Percentiles rank a stretch among this genome's conserved stretches.
Evolutionary conservation across 352 stramenopile species (phyloP).

Genomic region (Globisporangium okanoganense): DNA sequence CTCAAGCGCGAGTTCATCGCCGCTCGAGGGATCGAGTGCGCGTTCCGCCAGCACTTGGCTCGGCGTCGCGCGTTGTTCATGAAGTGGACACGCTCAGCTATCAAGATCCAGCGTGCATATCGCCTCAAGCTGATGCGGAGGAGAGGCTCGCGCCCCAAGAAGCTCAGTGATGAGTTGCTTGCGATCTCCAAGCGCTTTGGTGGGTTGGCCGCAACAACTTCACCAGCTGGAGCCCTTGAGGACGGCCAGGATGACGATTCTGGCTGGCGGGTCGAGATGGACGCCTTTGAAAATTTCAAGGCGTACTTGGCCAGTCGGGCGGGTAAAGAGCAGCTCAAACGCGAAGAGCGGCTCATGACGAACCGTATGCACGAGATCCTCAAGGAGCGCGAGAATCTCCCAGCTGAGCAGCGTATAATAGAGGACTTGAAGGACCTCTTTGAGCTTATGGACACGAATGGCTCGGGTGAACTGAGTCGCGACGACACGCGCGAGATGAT

Average conservation of each 20-base stretch:
- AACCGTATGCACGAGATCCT: conserved; percentile 32
- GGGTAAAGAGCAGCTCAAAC: conserved; percentile 47
- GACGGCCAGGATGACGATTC: conserved; percentile 2
- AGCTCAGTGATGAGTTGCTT: conserved; percentile 44
- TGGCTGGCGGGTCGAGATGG: conserved; percentile 46
- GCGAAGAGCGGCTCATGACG: conserved; percentile 42
- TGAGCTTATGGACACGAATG: conserved; percentile 57
- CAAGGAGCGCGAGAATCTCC: conserved; percentile 32
- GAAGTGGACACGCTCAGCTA: conserved; percentile 42
- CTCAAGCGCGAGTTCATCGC: conserved; percentile 29
- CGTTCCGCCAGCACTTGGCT: conserved; percentile 62
- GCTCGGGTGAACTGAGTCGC: conserved; percentile 42
- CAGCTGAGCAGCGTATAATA: conserved; percentile 36
- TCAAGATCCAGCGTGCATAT: conserved; percentile 57
- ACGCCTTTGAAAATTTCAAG: conserved; percentile 53
- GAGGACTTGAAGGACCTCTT: conserved; percentile 67
- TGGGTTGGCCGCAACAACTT: conserved; percentile 7
- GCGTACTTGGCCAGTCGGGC: conserved; percentile 41
- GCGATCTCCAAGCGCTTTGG: conserved; percentile 41
- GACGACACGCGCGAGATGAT: conserved; percentile 48
- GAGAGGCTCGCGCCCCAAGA: conserved; percentile 33
- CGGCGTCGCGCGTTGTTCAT: conserved; percentile 42
- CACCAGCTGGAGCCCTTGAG: background rate
- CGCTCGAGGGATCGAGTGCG: conserved; percentile 56
- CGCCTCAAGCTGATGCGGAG: conserved; percentile 36